phyloP scores from a whole-genome alignment of 208 protist species.

The Blastocrithidia nonstop region DNA sequence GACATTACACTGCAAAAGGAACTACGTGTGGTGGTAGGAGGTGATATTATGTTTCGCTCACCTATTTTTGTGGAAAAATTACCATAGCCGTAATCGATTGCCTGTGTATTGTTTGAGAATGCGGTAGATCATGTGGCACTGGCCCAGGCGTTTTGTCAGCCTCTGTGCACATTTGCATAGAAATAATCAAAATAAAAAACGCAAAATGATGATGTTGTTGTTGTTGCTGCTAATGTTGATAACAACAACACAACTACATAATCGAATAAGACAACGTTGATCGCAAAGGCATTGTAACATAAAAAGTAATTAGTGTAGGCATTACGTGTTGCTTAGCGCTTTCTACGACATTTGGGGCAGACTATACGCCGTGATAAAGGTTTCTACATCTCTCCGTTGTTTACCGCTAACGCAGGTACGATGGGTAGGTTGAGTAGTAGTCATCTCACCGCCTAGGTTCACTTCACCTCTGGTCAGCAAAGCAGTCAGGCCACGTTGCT shows the following conservation, averaged over 20 bases:
- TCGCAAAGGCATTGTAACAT: too few species aligned
- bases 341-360: conserved; percentile 52
- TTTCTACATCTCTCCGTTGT: conserved; percentile 72
- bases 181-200: neutral
- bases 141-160: conserved; percentile 66
- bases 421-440: conserved; percentile 66
- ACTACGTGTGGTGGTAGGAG: conserved; percentile 23
- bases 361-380: conserved; percentile 73
- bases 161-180: conserved; percentile 3
- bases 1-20: conserved; percentile 33
- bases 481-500: conserved; percentile 47
- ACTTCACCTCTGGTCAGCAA: conserved; percentile 71
- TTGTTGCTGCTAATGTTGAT: neutral
- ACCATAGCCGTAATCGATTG: conserved; percentile 52
- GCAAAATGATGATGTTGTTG: neutral
- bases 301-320: neutral
- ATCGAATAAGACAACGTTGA: too few species aligned
- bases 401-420: conserved; percentile 45
- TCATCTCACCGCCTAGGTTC: conserved; percentile 48
- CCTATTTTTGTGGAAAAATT: conserved; percentile 42
- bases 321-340: conserved; percentile 23
- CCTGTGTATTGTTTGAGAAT: conserved; percentile 41
- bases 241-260: too few species aligned
- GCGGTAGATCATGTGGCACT: conserved; percentile 45
- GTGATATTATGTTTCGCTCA: conserved; percentile 64